Conservation (phyloP, 768 basidiomycete genomes). For the Pisolithus tinctorius region DNA sequence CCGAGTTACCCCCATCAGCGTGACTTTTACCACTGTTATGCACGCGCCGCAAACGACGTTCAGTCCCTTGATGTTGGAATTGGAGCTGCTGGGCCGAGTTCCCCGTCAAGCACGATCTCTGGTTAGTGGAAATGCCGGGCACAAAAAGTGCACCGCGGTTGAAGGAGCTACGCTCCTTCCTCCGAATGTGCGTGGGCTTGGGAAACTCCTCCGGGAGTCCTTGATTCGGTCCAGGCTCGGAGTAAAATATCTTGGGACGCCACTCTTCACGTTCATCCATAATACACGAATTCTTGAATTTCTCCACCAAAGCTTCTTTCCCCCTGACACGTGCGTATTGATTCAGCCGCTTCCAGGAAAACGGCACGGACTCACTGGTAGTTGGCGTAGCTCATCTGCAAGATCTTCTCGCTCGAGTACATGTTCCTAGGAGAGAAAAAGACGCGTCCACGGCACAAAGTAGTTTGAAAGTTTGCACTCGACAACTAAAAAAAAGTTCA, state of each 20-base stretch:
- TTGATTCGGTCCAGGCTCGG: slow-evolving; percentile 58
- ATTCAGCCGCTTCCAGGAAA: slow-evolving; percentile 6
- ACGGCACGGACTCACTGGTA: slow-evolving; percentile 61
- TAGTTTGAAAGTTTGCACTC: slow-evolving; percentile 1
- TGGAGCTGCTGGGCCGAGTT: slow-evolving; percentile 16
- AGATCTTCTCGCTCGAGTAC: slow-evolving; percentile 85
- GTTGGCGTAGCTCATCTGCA: slow-evolving; percentile 90
- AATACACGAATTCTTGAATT: slow-evolving; percentile 87
- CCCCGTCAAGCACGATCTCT: slow-evolving; percentile 23
- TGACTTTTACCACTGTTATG: slow-evolving; percentile 1
- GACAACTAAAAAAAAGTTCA: neutral
- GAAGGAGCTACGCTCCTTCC: slow-evolving; percentile 77
- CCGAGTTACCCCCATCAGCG: neutral
- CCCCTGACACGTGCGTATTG: slow-evolving; percentile 41
- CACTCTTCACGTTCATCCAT: slow-evolving; percentile 83
- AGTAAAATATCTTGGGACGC: slow-evolving; percentile 82
- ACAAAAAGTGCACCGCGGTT: slow-evolving; percentile 72
- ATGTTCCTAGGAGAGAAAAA: slow-evolving; percentile 56
- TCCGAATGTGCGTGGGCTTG: slow-evolving; percentile 68
- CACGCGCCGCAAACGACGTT: slow-evolving; percentile 18
- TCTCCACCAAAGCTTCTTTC: slow-evolving; percentile 84
- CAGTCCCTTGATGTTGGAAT: slow-evolving; percentile 14
- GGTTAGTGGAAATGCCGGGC: slow-evolving; percentile 31
- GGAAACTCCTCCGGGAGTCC: slow-evolving; percentile 81
- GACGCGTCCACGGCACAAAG: too few species aligned